Base-by-base conservation (phyloP, 805 yeast species). In the Metschnikowia proteae region DNA sequence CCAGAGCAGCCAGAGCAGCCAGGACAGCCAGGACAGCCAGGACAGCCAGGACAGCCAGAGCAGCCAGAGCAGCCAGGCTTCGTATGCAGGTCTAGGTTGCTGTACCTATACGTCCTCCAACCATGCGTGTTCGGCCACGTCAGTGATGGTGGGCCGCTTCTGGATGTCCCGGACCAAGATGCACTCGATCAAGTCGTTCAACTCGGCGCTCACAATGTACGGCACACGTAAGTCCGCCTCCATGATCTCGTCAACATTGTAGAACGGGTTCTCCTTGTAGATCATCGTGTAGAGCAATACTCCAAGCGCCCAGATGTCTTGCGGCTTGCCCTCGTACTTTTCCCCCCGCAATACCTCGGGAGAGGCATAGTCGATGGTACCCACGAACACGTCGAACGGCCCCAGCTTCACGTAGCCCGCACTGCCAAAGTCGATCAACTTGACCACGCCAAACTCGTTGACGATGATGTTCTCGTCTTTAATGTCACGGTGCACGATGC, bases 231-330 rank as follows among this genome's bases (percentile, higher is more conserved):
- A 67, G 42, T 85, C 91, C 1, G 96, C 96, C 56, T 89, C 96
- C 81, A 91, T 81, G 46, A 94, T 94, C 64, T 91, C 98, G 65
- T 92, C 97, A 43, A 91, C 95, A 62, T 88, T 90, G 65, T 89
- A 88, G 60, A 92, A 94, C 6, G 99, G 99, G 60, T 92, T 91
- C 63, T 94, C 98, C 62, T 91, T 88, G 74, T 86, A 94, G 5
- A 92, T 76, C 61, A 94, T 79, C 0, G 97, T 94, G 68, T 91
- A 94, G 23, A 94, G 71, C 49, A 94, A 71, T 23, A 94, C 87
- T 2, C 99, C 99, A 62, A 92, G 74, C 0, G 98, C 96, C 99
- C 99, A 94, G 2, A 91, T 84, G 67, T 94, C 99, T 65, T 94
- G 99, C 3, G 96, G 92, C 63, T 81, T 85, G 23, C 99, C 99